Conservation (phyloP, 441 rosid genomes). For the Populus hybrid region DNA sequence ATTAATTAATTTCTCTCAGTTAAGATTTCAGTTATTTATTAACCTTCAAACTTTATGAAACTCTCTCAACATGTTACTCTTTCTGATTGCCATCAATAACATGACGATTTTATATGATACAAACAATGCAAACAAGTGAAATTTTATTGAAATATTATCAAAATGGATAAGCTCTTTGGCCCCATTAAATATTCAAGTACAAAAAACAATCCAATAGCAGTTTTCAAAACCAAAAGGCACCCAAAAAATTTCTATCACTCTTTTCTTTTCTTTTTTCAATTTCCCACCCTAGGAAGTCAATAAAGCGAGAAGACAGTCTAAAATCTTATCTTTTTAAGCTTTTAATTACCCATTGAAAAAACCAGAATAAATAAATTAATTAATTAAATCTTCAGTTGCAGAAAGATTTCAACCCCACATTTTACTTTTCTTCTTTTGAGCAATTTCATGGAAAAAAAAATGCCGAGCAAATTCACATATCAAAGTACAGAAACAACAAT, state of each 20-base stretch:
- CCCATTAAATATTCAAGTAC: background rate
- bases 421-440: background rate
- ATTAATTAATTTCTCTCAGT: constrained; percentile 60
- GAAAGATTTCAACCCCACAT: background rate
- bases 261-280: background rate
- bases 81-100: constrained; percentile 8
- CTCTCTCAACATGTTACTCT: constrained; percentile 25
- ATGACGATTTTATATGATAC: background rate
- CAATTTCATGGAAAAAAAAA: background rate
- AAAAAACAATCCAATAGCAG: background rate
- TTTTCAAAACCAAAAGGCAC: background rate
- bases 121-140: background rate
- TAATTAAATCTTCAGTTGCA: background rate
- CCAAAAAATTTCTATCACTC: background rate
- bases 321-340: background rate
- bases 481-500: background rate
- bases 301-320: background rate
- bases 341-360: background rate
- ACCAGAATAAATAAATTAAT: background rate
- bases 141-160: background rate
- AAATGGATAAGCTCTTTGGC: background rate
- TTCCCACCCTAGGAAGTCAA: background rate
- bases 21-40: constrained; percentile 39
- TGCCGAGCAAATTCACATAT: background rate
- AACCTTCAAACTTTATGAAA: constrained; percentile 29